Base-by-base conservation (phyloP, 148 eudicot genomes). In the Pouteria glomerata region DNA sequence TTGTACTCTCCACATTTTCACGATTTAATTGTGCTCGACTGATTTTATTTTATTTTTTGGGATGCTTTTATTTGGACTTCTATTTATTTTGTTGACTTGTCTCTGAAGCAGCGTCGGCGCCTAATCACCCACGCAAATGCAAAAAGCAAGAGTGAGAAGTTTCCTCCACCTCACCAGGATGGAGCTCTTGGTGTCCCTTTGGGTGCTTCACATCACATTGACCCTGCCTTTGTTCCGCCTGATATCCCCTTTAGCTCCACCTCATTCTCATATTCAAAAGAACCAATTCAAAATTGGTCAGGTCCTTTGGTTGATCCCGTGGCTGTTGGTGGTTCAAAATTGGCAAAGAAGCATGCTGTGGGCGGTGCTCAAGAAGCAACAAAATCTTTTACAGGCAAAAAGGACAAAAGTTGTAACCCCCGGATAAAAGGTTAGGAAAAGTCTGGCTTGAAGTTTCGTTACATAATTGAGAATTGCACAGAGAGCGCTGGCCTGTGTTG, bases 121-220 rank as follows among this genome's bases (percentile, higher is more conserved):
- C 77, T 91, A 24, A 85, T 94, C 55, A 85, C 83, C 55, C 97
- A 91, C 72, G 97, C 96, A 63, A 94, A 94, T 77, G 97, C 98
- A 66, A 94, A 89, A 83, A 94, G 98, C 90, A 94, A 91, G 80
- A 94, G 98, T 13, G 98, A 94, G 79, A 94, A 94, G 77, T 94
- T 94, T 50, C 98, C 98, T 41, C 98, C 98, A 34, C 98, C 98
- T 26, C 98, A 94, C 82, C 97, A 94, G 55, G 98, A 94, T 47
- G 98, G 93, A 73, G 96, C 89, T 57, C 89, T 91, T 8, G 97
- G 97, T 42, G 85, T 86, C 67, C 97, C 98, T 48, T 78, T 93
- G 78, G 97, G 98, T 31, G 80, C 86, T 63, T 94, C 98, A 47
- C 97, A 94, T 82, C 98, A 91, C 79, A 83, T 91, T 26, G 89